These are phyloP conservation scores for Quillaja saponaria DNA, from an alignment of 306 rosid species.

Conservation along the genomic window DNA sequence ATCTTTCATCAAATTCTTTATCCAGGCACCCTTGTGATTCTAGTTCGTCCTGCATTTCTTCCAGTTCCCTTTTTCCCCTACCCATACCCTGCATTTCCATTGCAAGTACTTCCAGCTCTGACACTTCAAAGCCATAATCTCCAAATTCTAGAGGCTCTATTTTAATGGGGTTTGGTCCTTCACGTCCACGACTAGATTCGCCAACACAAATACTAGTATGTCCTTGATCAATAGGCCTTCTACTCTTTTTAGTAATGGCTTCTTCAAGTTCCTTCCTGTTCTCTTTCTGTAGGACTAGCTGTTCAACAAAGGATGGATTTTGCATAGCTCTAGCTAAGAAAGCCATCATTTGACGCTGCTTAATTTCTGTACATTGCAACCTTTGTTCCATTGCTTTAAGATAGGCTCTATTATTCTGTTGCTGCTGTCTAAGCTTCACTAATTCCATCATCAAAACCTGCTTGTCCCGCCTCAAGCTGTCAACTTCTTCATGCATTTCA, in stretches of 20 bases:
- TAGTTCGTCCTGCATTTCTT: conserved; percentile 32
- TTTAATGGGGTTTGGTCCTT: conserved; percentile 34
- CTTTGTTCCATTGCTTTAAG: conserved; percentile 72
- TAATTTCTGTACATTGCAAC: conserved; percentile 61
- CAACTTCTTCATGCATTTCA: conserved; percentile 58
- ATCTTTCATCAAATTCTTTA: conserved; percentile 65
- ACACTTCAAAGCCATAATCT: conserved; percentile 43
- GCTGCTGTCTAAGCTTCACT: conserved; percentile 73
- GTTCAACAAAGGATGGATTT: conserved; percentile 64
- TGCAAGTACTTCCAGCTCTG: conserved; percentile 84
- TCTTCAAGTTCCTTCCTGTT: conserved; percentile 58
- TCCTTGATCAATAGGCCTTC: conserved; percentile 67
- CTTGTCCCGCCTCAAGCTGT: conserved; percentile 58
- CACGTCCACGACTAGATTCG: conserved; percentile 27
- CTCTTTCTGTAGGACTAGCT: conserved; percentile 61
- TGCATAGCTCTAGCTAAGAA: conserved; percentile 81
- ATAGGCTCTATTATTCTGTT: conserved; percentile 54
- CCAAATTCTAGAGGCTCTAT: conserved; percentile 56
- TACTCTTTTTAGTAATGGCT: conserved; percentile 68
- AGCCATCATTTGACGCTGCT: conserved; percentile 82
- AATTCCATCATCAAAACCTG: conserved; percentile 64
- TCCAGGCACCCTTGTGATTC: conserved; percentile 50
- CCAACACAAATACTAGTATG: conserved; percentile 22
- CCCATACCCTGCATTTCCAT: conserved; percentile 78
- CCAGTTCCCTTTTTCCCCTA: conserved; percentile 39